Conservation (phyloP, 139 green algal species). For the Chlamydomonas schloesseri region DNA sequence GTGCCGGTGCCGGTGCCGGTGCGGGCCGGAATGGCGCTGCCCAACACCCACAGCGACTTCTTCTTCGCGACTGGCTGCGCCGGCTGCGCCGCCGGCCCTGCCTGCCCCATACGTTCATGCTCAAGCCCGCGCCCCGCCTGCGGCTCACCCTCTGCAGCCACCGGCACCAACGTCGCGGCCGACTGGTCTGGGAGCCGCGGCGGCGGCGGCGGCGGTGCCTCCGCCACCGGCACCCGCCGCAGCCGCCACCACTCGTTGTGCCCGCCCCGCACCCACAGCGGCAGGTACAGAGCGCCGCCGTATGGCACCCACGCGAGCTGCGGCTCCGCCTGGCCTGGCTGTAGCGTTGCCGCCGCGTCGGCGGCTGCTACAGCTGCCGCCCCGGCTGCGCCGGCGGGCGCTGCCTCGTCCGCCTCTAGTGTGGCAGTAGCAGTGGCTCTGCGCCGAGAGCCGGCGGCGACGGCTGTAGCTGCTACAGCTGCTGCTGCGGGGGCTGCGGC, state of each 20-base stretch:
- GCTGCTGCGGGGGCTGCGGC: no score
- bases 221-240: neutral
- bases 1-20: no score
- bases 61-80: no score
- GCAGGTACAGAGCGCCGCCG: conserved; percentile 14
- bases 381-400: neutral
- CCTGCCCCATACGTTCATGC: no score
- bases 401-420: neutral
- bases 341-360: neutral
- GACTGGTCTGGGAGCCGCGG: no score
- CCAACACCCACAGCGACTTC: no score
- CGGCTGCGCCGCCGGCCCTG: neutral
- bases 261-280: conserved; percentile 8
- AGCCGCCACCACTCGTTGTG: conserved; percentile 41
- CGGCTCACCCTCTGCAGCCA: no score
- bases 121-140: no score
- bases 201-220: neutral
- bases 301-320: conserved; percentile 30
- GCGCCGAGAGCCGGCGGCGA: no score
- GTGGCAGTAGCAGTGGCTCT: no score
- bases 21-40: no score
- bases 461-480: no score
- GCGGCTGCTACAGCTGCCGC: neutral
- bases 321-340: neutral
- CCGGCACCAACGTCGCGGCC: neutral